phyloP scores from a whole-genome alignment of 768 basidiomycete species.

The Phylloporus scabripes region DNA sequence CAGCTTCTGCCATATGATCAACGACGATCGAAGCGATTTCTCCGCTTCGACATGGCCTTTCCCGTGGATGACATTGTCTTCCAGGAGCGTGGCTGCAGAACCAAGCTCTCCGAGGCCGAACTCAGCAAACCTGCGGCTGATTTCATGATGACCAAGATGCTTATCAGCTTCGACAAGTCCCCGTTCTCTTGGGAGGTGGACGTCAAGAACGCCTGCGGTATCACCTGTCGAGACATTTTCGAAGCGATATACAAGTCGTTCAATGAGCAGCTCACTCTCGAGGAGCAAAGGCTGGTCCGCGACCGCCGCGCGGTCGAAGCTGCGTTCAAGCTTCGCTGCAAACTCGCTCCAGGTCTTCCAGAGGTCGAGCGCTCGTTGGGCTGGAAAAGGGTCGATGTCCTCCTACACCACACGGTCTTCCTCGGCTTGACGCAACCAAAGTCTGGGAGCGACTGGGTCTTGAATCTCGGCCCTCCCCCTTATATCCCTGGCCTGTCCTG shows the following conservation, averaged over 20 bases:
- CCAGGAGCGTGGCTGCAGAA: slow-evolving; percentile 19
- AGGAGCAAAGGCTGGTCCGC: slow-evolving; percentile 37
- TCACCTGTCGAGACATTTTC: slow-evolving; percentile 56
- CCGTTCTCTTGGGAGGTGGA: slow-evolving; percentile 38
- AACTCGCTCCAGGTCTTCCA: slow-evolving; percentile 36
- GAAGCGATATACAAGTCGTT: slow-evolving; percentile 50
- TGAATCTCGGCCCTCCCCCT: slow-evolving; percentile 25
- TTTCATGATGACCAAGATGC: slow-evolving; percentile 43
- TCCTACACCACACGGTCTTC: slow-evolving; percentile 50
- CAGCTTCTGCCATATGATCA: slow-evolving; percentile 39
- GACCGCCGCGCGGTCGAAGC: slow-evolving; percentile 31
- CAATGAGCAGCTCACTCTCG: slow-evolving; percentile 38
- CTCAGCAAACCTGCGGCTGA: slow-evolving; percentile 41
- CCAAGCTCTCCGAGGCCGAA: slow-evolving; percentile 34
- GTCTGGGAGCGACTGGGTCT: slow-evolving; percentile 32
- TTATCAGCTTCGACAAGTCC: slow-evolving; percentile 38
- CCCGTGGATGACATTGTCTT: slow-evolving; percentile 32
- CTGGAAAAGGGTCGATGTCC: slow-evolving; percentile 51
- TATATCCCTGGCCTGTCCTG: slow-evolving; percentile 6
- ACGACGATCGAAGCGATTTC: slow-evolving; percentile 30
- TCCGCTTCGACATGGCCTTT: slow-evolving; percentile 51
- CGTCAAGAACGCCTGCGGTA: slow-evolving; percentile 38
- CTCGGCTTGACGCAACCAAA: slow-evolving; percentile 41
- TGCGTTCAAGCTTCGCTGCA: slow-evolving; percentile 45
- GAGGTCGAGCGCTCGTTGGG: slow-evolving; percentile 42